phyloP scores from a whole-genome alignment of 2,329 filamentous ascomycete genomes.

The Domatiomyces catenatus region DNA sequence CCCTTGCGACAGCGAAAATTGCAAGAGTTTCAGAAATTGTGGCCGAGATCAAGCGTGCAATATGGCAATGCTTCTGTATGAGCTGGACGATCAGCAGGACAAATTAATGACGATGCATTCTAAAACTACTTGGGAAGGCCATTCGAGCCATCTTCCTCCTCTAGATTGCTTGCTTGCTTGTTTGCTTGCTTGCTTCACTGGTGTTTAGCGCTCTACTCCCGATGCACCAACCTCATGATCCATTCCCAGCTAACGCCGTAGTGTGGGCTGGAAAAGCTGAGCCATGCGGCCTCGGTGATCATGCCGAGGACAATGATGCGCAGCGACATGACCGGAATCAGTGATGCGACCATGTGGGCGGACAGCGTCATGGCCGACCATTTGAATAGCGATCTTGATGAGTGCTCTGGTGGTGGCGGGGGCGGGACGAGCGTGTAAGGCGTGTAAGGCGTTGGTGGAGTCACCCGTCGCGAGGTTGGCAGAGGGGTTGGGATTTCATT shows the following conservation, averaged over 20 bases:
- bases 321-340: conserved; percentile 11
- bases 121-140: no score
- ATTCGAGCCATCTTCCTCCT: no score
- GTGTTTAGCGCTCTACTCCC: background rate
- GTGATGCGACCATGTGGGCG: conserved; percentile 9
- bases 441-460: background rate
- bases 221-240: background rate
- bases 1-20: no score
- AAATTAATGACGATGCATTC: no score
- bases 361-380: conserved; percentile 10
- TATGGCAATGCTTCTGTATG: no score
- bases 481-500: background rate
- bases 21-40: no score
- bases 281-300: conserved; percentile 12
- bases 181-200: no score
- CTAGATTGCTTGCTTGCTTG: no score
- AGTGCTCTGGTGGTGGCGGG: background rate
- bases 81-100: no score
- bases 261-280: conserved; percentile 12
- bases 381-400: conserved; percentile 5
- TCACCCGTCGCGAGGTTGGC: background rate
- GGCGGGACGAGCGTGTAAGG: background rate
- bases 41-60: no score
- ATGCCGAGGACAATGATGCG: conserved; percentile 11
- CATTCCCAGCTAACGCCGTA: background rate